A percentile compares a stretch with the other conserved stretches of the same genome.
Conservation (phyloP, 2,329 filamentous ascomycete genomes). For the Setomelanomma holmii region DNA sequence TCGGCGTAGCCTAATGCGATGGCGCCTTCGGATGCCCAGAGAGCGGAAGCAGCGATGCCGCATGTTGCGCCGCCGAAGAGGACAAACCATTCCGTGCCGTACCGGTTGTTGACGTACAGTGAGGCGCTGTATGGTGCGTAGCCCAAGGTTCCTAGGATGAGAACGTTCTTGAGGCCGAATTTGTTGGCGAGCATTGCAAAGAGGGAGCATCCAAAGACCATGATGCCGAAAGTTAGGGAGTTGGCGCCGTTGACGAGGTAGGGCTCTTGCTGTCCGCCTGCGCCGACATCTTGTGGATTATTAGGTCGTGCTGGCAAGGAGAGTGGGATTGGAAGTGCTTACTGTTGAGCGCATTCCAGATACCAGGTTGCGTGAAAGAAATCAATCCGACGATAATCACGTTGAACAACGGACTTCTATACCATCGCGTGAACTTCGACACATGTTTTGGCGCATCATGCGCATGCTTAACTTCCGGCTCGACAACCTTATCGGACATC, state of each 20-base stretch:
- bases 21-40: slow-evolving; percentile 53
- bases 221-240: slow-evolving; percentile 56
- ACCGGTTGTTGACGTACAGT: slow-evolving; percentile 37
- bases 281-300: slow-evolving; percentile 34
- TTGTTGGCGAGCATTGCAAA: slow-evolving; percentile 36
- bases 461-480: slow-evolving; percentile 17
- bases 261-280: slow-evolving; percentile 38
- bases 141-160: slow-evolving; percentile 39
- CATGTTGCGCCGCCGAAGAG: slow-evolving; percentile 43
- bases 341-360: slow-evolving; percentile 58
- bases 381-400: slow-evolving; percentile 55
- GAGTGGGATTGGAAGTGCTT: slow-evolving; percentile 24
- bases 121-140: slow-evolving; percentile 41
- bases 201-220: slow-evolving; percentile 42
- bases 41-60: slow-evolving; percentile 47
- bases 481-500: slow-evolving; percentile 22
- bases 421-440: slow-evolving; percentile 38
- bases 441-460: slow-evolving; percentile 14
- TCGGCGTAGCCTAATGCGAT: slow-evolving; percentile 56
- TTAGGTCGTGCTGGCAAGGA: neutral
- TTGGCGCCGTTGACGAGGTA: slow-evolving; percentile 54
- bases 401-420: slow-evolving; percentile 57
- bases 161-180: slow-evolving; percentile 46
- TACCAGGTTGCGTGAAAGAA: slow-evolving; percentile 56
- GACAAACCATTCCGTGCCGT: slow-evolving; percentile 45